These are phyloP conservation scores for Acephala macrosclerotiorum DNA, from an alignment of 2,329 filamentous ascomycete species.

Conservation along the genomic window DNA sequence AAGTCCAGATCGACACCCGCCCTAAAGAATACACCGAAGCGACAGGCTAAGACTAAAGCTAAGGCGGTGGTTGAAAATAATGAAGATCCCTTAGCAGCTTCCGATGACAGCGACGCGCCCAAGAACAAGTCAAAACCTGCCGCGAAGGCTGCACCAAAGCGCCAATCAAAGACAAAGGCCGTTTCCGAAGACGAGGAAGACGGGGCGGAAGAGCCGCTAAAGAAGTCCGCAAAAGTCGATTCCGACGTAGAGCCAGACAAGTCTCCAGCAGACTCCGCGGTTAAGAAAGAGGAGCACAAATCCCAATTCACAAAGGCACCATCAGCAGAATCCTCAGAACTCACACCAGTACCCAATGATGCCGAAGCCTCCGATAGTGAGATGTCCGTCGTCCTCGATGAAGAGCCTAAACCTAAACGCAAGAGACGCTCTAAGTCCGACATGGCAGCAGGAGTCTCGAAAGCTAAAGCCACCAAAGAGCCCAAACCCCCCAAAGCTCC, in stretches of 20 bases:
- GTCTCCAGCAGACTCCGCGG: slow-evolving; percentile 29
- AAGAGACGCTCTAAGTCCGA: slow-evolving; percentile 53
- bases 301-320: slow-evolving; percentile 36
- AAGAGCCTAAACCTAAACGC: slow-evolving; percentile 65
- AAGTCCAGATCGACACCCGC: slow-evolving; percentile 7
- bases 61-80: background rate
- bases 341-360: slow-evolving; percentile 42
- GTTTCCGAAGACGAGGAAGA: slow-evolving; percentile 19
- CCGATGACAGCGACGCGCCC: background rate
- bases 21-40: background rate
- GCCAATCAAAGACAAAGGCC: slow-evolving; percentile 35
- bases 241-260: slow-evolving; percentile 28
- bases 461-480: slow-evolving; percentile 43
- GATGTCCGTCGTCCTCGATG: slow-evolving; percentile 80
- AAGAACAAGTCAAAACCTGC: slow-evolving; percentile 25
- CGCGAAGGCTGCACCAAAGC: slow-evolving; percentile 14
- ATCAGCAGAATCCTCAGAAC: slow-evolving; percentile 26
- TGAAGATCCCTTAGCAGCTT: background rate
- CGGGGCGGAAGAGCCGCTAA: slow-evolving; percentile 6
- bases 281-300: slow-evolving; percentile 33
- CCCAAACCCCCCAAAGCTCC: too few relatives aligned
- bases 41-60: background rate
- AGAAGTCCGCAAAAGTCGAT: slow-evolving; percentile 13
- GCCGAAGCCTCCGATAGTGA: slow-evolving; percentile 62
- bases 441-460: slow-evolving; percentile 33